Evolutionary conservation across 129 eudicot genomes (phyloP), one percentile per base, ranked within the genome.

Genomic region (Centaurea solstitialis): DNA sequence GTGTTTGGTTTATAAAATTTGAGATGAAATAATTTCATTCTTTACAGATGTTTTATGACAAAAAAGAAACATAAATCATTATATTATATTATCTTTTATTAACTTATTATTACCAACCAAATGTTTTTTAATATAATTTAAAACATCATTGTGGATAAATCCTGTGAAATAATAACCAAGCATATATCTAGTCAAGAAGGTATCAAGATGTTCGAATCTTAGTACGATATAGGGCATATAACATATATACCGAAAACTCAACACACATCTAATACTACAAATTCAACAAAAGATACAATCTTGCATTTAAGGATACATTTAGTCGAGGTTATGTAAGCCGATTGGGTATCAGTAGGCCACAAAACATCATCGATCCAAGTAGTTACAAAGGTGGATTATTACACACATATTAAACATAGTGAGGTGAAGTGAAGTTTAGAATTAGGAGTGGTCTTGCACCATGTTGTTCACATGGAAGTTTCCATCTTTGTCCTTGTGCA

Each of bases 401-500:
- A 83, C 59, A 77, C 82, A 77, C 18, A 76, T 70, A 70, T 11
- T 33, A 79, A 59, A 71, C 68, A 53, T 35, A 67, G n/a, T n/a
- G n/a, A n/a, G n/a, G n/a, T n/a, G 17, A 4, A 50, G 18, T 53
- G 1, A n/a, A 17, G 65, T 26, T 39, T 59, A 5, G 17, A 28
- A 20, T 71, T 68, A 89, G 59, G 87, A 82, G 83, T 77, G 85
- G 76, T 87, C 91, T 21, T 75, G 74, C 71, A 61, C 94, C 92
- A 92, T 81, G 39, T 80, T 76, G 77, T 86, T 89, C 80, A 92
- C 85, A 74, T 84, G 90, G 88, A 88, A 92, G 65, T 79, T 85
- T 6, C 93, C 94, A 78, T 94, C 89, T 6, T 77, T 66, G 69
- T 86, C 89, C 88, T 81, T 94, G 76, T 94, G 97, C 83, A 94